phyloP scores from a whole-genome alignment of 2,329 filamentous ascomycete species.

The Cordyceps cicadae region DNA sequence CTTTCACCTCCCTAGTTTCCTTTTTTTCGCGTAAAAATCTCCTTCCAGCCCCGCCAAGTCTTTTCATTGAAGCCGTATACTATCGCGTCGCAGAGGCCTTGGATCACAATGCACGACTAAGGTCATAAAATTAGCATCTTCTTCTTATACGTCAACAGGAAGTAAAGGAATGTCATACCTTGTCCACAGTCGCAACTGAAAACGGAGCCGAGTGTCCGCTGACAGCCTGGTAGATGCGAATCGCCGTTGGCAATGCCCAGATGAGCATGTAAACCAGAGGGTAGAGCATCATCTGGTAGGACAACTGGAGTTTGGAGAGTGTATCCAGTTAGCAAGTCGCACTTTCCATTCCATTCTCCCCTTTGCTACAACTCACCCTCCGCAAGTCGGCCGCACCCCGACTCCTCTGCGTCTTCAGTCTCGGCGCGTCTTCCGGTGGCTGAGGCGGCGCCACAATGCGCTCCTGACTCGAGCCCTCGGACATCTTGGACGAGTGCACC shows the following conservation, averaged over 20 bases:
- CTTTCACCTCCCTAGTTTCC: not conserved
- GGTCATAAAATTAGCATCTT: not conserved
- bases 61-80: constrained; percentile 24
- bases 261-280: constrained; percentile 33
- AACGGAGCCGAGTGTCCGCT: constrained; percentile 27
- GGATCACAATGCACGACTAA: constrained; percentile 31
- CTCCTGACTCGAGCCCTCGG: constrained; percentile 4
- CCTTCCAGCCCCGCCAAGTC: constrained; percentile 8
- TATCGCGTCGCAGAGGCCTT: constrained; percentile 32
- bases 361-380: constrained; percentile 12
- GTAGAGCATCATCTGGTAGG: constrained; percentile 34
- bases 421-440: not conserved
- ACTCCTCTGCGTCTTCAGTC: not conserved
- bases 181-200: constrained; percentile 27
- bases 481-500: constrained; percentile 7
- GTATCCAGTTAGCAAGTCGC: not conserved
- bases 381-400: constrained; percentile 15
- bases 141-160: not conserved
- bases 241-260: constrained; percentile 32
- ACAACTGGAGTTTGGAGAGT: constrained; percentile 25
- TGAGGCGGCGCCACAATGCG: not conserved
- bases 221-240: constrained; percentile 32
- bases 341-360: not conserved
- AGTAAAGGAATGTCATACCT: too few species aligned
- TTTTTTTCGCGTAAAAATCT: constrained; percentile 10